Percentiles rank a stretch among this genome's conserved stretches.
These are phyloP conservation scores for Penicillium tannophilum DNA, from an alignment of 495 filamentous ascomycete genomes.

Conservation along the genomic window DNA sequence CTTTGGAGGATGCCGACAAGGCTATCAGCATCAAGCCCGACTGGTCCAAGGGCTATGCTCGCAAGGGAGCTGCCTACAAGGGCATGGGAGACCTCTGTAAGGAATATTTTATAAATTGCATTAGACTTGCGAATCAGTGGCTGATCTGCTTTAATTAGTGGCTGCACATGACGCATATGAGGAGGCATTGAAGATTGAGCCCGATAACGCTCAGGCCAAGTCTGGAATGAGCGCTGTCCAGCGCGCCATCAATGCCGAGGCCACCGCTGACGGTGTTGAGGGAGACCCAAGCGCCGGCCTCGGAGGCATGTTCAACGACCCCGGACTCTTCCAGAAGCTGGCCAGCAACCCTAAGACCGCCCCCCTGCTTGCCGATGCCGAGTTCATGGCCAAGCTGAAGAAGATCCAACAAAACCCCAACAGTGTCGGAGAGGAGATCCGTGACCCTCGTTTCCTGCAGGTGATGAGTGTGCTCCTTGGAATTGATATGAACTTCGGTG, in stretches of 20 bases:
- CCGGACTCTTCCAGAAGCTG: constrained; percentile 83
- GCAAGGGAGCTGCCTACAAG: constrained; percentile 89
- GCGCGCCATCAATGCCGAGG: constrained; percentile 84
- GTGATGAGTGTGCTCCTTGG: constrained; percentile 93
- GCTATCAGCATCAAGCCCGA: constrained; percentile 92
- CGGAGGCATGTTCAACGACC: constrained; percentile 91
- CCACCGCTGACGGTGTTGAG: constrained; percentile 62
- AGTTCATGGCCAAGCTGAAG: constrained; percentile 90
- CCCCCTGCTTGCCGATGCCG: constrained; percentile 74
- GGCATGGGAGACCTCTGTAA: constrained; percentile 79
- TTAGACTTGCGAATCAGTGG: neutral
- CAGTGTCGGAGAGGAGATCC: constrained; percentile 74
- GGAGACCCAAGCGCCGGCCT: constrained; percentile 75
- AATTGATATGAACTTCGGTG: constrained; percentile 87
- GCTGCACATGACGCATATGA: constrained; percentile 88
- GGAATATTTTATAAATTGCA: constrained; percentile 11
- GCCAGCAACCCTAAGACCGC: constrained; percentile 93
- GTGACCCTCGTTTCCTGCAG: constrained; percentile 89
- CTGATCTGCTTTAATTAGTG: constrained; percentile 40
- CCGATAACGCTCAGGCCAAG: constrained; percentile 90
- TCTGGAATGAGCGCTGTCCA: constrained; percentile 79
- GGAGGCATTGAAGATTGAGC: constrained; percentile 86
- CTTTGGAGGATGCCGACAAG: constrained; percentile 88
- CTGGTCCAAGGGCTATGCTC: constrained; percentile 94
- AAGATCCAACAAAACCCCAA: constrained; percentile 78